These are phyloP conservation scores for Zea luxurians DNA, from an alignment of 176 grass and related monocot genomes.

Conservation along the genomic window DNA sequence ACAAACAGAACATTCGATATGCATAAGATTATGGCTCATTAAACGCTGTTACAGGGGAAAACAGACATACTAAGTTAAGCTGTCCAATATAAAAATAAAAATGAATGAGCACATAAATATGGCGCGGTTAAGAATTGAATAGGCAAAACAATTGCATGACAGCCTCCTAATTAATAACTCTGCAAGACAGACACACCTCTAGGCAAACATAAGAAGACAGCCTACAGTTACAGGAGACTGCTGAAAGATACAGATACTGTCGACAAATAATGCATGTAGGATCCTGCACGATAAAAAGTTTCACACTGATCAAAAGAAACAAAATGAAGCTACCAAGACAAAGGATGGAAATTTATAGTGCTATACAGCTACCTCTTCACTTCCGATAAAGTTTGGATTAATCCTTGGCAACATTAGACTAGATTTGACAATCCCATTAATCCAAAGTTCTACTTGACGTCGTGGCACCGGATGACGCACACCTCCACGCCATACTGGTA, in stretches of 20 bases:
- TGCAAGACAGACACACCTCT: constrained; percentile 50
- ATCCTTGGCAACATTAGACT: constrained; percentile 57
- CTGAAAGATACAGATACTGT: constrained; percentile 92
- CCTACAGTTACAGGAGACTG: constrained; percentile 71
- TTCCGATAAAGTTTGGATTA: constrained; percentile 68
- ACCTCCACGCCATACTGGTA: no score
- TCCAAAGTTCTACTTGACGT: constrained; percentile 72
- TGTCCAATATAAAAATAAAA: constrained; percentile 7
- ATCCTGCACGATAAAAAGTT: constrained; percentile 64
- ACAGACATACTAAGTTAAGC: background rate
- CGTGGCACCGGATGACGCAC: no score
- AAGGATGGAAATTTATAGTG: background rate
- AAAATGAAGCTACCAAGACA: constrained; percentile 1
- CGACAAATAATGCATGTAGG: constrained; percentile 81
- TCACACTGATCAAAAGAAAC: constrained; percentile 31
- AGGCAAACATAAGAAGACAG: constrained; percentile 73
- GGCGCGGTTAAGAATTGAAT: background rate
- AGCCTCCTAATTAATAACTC: background rate
- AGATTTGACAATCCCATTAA: constrained; percentile 74
- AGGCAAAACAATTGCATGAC: constrained; percentile 20
- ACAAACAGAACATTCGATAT: background rate
- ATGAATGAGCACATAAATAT: constrained; percentile 9
- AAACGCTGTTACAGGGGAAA: background rate
- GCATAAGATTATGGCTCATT: no score
- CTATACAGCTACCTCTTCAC: constrained; percentile 68